These are phyloP conservation scores for Oidiodendron maius DNA, from an alignment of 495 filamentous ascomycete genomes.

Conservation along the genomic window DNA sequence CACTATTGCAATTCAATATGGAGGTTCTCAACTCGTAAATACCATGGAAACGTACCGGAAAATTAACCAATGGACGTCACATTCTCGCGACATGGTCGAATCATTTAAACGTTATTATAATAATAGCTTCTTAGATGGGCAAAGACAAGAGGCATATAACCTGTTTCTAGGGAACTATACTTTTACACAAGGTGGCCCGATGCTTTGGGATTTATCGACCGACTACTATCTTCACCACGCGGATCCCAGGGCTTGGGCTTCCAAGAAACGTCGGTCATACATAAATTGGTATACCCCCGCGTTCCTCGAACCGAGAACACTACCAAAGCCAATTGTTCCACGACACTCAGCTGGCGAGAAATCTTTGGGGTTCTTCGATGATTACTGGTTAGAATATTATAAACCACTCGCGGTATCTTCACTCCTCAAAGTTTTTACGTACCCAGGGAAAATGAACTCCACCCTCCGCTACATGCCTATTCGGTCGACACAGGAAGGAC, in stretches of 20 bases:
- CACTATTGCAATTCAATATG: constrained; percentile 95
- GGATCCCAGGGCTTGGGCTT: constrained; percentile 67
- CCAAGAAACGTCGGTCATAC: constrained; percentile 57
- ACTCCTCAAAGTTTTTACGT: constrained; percentile 82
- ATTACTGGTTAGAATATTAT: constrained; percentile 99
- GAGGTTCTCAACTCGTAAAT: constrained; percentile 94
- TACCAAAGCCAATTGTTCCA: constrained; percentile 11
- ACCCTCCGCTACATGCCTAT: constrained; percentile 75
- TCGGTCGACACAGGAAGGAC: constrained; percentile 59
- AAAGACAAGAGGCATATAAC: constrained; percentile 96
- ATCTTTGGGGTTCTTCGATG: constrained; percentile 68
- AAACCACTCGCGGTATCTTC: constrained; percentile 79
- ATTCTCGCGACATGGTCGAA: constrained; percentile 97
- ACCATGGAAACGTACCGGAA: constrained; percentile 99
- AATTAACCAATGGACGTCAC: constrained; percentile 97
- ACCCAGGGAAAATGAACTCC: constrained; percentile 69
- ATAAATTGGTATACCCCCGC: constrained; percentile 85
- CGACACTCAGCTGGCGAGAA: constrained; percentile 31
- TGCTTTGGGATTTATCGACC: constrained; percentile 94
- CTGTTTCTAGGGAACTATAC: constrained; percentile 97
- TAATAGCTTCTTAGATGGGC: constrained; percentile 94
- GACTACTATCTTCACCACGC: constrained; percentile 96
- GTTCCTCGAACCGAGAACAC: constrained; percentile 44
- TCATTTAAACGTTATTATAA: constrained; percentile 99
- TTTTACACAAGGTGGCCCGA: constrained; percentile 82